Conservation (phyloP, 371 early-diverging fungal genomes). For the Fennellomyces sp. region DNA sequence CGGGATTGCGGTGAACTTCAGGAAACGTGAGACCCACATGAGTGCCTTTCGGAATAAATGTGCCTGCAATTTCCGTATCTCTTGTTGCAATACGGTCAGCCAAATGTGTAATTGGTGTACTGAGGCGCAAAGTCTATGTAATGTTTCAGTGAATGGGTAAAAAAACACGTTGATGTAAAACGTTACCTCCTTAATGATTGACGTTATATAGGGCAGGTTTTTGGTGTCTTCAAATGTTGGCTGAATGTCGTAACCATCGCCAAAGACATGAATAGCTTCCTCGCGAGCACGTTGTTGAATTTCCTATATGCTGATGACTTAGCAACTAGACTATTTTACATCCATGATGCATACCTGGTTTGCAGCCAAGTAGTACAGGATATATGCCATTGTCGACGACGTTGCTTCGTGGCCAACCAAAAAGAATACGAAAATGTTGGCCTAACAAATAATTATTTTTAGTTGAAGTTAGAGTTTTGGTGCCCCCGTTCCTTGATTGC, state of each 20-base stretch:
- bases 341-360: constrained; percentile 11
- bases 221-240: constrained; percentile 22
- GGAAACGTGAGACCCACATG: constrained; percentile 14
- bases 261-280: constrained; percentile 12
- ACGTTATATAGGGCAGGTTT: constrained; percentile 16
- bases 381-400: constrained; percentile 12
- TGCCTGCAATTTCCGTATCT: constrained; percentile 13
- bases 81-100: constrained; percentile 6
- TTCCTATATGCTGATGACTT: background rate
- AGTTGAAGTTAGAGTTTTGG: too few species aligned
- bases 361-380: constrained; percentile 17
- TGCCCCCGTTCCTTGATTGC: constrained; percentile 26
- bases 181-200: constrained; percentile 24
- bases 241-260: constrained; percentile 26
- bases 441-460: too few species aligned
- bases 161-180: too few species aligned
- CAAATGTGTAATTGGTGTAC: constrained; percentile 1
- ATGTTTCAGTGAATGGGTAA: too few species aligned
- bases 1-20: constrained; percentile 15
- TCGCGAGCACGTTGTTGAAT: constrained; percentile 18
- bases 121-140: constrained; percentile 29
- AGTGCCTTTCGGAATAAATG: constrained; percentile 18
- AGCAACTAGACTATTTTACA: too few species aligned
- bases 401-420: constrained; percentile 25
- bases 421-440: constrained; percentile 43